phyloP scores from a whole-genome alignment of 2,329 filamentous ascomycete genomes.

The Claviceps africana region DNA sequence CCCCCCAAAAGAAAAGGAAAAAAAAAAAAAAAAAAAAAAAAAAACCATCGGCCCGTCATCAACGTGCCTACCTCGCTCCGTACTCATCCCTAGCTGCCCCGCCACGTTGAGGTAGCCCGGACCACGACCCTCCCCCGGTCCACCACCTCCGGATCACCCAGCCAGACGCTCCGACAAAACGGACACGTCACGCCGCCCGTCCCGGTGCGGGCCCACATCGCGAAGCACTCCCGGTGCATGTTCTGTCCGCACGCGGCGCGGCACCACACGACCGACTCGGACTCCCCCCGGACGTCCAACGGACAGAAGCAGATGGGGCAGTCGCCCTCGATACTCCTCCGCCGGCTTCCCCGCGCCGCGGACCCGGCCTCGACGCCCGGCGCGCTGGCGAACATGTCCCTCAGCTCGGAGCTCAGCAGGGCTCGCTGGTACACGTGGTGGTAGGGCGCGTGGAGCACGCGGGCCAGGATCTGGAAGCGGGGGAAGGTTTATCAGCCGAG shows the following conservation, averaged over 20 bases:
- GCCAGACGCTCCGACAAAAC: conserved; percentile 45
- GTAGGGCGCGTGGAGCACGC: conserved; percentile 42
- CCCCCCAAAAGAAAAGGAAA: no score
- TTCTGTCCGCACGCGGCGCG: conserved; percentile 39
- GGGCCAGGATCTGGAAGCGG: conserved; percentile 36
- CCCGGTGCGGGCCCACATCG: conserved; percentile 39
- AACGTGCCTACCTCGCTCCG: conserved; percentile 28
- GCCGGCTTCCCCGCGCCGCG: conserved; percentile 19
- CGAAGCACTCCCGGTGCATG: conserved; percentile 38
- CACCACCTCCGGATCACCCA: conserved; percentile 27
- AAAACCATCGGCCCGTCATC: neutral
- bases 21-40: no score
- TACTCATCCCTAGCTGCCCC: conserved; percentile 42
- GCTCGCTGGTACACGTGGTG: conserved; percentile 48
- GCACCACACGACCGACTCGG: conserved; percentile 34
- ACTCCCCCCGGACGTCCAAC: conserved; percentile 22
- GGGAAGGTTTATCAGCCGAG: no score
- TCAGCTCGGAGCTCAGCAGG: conserved; percentile 43
- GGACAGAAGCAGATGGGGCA: conserved; percentile 44
- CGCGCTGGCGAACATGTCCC: conserved; percentile 35
- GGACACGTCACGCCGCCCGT: conserved; percentile 38
- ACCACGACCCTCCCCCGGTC: conserved; percentile 27
- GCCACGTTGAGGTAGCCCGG: conserved; percentile 49
- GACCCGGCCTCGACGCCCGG: conserved; percentile 21
- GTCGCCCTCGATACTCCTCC: conserved; percentile 37